These are phyloP conservation scores for Ilyonectria sp. DNA, from an alignment of 2,329 filamentous ascomycete species.

Conservation along the genomic window DNA sequence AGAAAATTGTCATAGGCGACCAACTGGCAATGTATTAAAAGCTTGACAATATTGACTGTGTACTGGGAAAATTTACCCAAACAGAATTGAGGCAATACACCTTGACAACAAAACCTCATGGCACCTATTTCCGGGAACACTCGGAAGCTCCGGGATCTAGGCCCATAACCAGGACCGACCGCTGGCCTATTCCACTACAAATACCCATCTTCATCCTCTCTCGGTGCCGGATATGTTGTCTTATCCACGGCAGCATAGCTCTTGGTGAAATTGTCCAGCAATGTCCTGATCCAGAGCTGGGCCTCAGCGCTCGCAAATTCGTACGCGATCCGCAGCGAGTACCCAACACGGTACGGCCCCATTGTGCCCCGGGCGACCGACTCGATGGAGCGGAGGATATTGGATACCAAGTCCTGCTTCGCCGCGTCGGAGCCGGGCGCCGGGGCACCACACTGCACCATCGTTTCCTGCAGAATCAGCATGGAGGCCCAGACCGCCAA, in stretches of 20 bases:
- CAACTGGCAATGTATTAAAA: too few species aligned
- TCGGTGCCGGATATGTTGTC: slow-evolving; percentile 47
- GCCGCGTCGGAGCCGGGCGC: slow-evolving; percentile 43
- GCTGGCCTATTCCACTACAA: slow-evolving; percentile 13
- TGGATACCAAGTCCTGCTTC: slow-evolving; percentile 48
- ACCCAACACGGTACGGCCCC: slow-evolving; percentile 57
- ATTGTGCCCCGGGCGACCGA: slow-evolving; percentile 54
- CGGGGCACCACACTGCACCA: slow-evolving; percentile 52
- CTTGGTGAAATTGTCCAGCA: slow-evolving; percentile 51
- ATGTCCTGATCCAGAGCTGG: slow-evolving; percentile 53
- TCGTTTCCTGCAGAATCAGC: slow-evolving; percentile 57
- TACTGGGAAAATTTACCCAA: too few species aligned
- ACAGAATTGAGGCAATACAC: too few species aligned
- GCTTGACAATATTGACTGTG: too few species aligned
- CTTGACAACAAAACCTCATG: neutral
- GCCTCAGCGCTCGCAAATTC: slow-evolving; percentile 54
- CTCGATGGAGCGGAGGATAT: slow-evolving; percentile 57
- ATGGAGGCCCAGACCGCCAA: slow-evolving; percentile 57
- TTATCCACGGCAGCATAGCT: slow-evolving; percentile 54
- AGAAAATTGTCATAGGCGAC: too few species aligned
- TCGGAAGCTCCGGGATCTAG: neutral
- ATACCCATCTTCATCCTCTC: slow-evolving; percentile 38
- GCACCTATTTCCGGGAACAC: neutral
- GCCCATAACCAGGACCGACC: neutral
- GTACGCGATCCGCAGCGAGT: slow-evolving; percentile 55